These are phyloP conservation scores for Penicillium freii DNA, from an alignment of 2,329 filamentous ascomycete species.

Conservation along the genomic window DNA sequence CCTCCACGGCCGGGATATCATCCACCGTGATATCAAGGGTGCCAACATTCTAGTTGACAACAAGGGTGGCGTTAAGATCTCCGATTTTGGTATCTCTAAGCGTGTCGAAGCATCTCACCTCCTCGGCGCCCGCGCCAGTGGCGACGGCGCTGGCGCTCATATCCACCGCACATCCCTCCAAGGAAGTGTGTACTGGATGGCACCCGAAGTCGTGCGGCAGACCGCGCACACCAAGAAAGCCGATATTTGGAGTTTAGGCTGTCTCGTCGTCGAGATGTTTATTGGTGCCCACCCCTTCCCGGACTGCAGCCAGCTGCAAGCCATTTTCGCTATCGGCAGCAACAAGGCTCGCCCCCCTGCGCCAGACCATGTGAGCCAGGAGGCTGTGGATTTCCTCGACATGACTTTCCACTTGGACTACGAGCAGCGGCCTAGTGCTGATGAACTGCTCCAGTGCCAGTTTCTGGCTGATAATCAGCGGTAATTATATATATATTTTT, in stretches of 20 bases:
- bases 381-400: slow-evolving; percentile 77
- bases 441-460: slow-evolving; percentile 79
- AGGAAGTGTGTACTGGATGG: slow-evolving; percentile 99
- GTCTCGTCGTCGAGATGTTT: slow-evolving; percentile 98
- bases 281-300: slow-evolving; percentile 95
- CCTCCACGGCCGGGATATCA: slow-evolving; percentile 90
- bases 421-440: slow-evolving; percentile 84
- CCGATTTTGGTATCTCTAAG: slow-evolving; percentile 98
- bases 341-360: slow-evolving; percentile 83
- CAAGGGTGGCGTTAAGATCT: slow-evolving; percentile 98
- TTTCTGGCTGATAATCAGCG: slow-evolving; percentile 62
- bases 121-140: slow-evolving; percentile 50
- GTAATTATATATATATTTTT: not conserved
- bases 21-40: slow-evolving; percentile 98
- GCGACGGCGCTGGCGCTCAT: slow-evolving; percentile 39
- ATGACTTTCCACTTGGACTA: slow-evolving; percentile 96
- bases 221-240: slow-evolving; percentile 97
- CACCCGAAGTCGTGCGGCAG: slow-evolving; percentile 95
- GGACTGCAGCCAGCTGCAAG: slow-evolving; percentile 93
- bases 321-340: slow-evolving; percentile 97
- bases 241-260: slow-evolving; percentile 97
- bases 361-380: slow-evolving; percentile 79
- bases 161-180: slow-evolving; percentile 72
- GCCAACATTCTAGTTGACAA: slow-evolving; percentile 99
- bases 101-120: slow-evolving; percentile 91